phyloP scores from a whole-genome alignment of 768 basidiomycete genomes.

The Gymnopilus junonius region DNA sequence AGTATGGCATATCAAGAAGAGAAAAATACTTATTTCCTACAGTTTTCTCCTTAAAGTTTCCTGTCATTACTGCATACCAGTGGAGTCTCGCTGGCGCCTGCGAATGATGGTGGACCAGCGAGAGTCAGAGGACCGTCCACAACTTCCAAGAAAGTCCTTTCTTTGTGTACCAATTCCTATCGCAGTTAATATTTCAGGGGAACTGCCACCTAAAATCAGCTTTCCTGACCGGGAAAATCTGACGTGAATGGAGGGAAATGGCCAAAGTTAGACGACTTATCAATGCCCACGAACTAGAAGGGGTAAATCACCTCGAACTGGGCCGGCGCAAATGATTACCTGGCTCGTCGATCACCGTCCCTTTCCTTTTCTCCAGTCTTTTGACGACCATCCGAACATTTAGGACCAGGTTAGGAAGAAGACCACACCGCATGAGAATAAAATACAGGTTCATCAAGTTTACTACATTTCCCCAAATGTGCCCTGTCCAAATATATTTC shows the following conservation, averaged over 20 bases:
- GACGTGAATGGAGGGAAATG: conserved; percentile 11
- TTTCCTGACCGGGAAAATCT: background rate
- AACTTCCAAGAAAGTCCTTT: background rate
- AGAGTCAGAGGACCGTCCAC: background rate
- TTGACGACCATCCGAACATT: conserved; percentile 12
- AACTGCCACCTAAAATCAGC: background rate
- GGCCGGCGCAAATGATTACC: conserved; percentile 4
- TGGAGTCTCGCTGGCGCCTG: background rate
- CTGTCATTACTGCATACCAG: background rate
- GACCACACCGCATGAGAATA: conserved; percentile 11
- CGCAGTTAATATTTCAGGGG: background rate
- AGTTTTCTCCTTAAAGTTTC: background rate
- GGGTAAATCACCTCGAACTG: background rate
- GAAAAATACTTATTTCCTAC: background rate
- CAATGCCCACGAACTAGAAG: background rate
- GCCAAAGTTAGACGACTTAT: conserved; percentile 12
- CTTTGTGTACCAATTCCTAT: background rate
- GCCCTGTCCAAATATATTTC: conserved; percentile 5
- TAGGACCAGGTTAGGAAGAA: conserved; percentile 13
- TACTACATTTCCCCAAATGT: background rate
- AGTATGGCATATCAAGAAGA: background rate
- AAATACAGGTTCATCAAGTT: conserved; percentile 2
- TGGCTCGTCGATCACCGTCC: conserved; percentile 6
- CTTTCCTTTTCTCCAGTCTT: conserved; percentile 5
- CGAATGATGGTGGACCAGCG: background rate